Percentiles rank a stretch among this genome's conserved stretches.
phyloP scores from a whole-genome alignment of 495 filamentous ascomycete species.

The Friedmanniomyces endolithicus region DNA sequence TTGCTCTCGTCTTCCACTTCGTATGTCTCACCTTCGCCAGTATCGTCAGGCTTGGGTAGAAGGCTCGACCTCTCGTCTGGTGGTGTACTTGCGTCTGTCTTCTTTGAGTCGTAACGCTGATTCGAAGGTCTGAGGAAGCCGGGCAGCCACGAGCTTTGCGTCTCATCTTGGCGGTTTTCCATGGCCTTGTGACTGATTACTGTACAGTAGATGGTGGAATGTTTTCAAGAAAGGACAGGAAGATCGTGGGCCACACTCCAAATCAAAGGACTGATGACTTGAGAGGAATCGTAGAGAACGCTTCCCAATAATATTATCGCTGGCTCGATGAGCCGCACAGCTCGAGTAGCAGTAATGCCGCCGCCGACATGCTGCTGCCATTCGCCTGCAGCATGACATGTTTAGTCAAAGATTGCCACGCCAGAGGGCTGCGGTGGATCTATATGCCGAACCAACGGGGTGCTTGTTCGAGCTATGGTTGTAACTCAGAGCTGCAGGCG shows the following conservation, averaged over 20 bases:
- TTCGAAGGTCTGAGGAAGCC: constrained; percentile 11
- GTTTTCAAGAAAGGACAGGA: neutral
- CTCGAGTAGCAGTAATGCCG: neutral
- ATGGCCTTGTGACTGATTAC: constrained; percentile 2
- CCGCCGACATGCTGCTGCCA: neutral
- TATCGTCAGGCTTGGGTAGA: constrained; percentile 21
- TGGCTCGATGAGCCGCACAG: neutral
- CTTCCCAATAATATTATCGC: too few relatives aligned
- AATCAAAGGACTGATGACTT: too few relatives aligned
- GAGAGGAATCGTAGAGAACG: too few relatives aligned
- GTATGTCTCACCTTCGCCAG: constrained; percentile 23
- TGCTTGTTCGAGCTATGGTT: neutral
- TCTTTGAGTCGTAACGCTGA: constrained; percentile 12
- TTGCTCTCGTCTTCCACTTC: constrained; percentile 23
- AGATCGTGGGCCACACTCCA: neutral
- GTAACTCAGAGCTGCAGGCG: neutral
- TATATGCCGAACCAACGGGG: neutral
- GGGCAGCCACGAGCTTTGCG: constrained; percentile 26
- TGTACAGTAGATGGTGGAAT: neutral
- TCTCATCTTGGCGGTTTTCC: constrained; percentile 23
- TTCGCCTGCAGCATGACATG: neutral
- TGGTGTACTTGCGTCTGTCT: neutral
- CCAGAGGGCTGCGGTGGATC: neutral
- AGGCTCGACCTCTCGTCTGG: constrained; percentile 18
- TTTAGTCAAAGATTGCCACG: constrained; percentile 4